phyloP scores from a whole-genome alignment of 768 basidiomycete genomes.

The Lactifluus piperatus region DNA sequence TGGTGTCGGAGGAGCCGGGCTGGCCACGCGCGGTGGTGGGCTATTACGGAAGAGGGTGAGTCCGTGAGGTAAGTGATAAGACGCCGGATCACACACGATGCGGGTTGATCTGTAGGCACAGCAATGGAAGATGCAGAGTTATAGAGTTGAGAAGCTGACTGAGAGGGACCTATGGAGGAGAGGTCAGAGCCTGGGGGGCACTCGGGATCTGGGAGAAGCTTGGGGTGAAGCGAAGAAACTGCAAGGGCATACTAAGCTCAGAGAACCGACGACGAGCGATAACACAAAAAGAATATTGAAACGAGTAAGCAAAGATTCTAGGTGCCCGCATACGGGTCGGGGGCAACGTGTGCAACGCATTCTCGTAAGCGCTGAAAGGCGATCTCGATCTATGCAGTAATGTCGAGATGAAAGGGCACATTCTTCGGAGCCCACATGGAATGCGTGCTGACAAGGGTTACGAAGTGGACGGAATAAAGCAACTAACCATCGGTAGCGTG shows the following conservation, averaged over 20 bases:
- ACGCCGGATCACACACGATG: conserved; percentile 3
- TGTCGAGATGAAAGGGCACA: background rate
- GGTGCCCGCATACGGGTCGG: background rate
- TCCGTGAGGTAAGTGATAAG: background rate
- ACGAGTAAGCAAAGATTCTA: background rate
- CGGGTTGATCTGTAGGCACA: conserved; percentile 8
- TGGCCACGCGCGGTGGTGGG: background rate
- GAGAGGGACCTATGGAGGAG: conserved; percentile 67
- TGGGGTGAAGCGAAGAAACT: conserved; percentile 5
- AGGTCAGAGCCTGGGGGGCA: conserved; percentile 36
- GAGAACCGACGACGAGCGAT: background rate
- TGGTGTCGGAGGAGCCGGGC: conserved; percentile 15
- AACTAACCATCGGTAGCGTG: conserved; percentile 24
- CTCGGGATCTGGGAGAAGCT: conserved; percentile 8
- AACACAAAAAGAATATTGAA: background rate
- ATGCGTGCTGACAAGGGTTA: conserved; percentile 3
- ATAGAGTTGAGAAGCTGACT: conserved; percentile 60
- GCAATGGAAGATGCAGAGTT: conserved; percentile 8
- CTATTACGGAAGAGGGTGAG: background rate
- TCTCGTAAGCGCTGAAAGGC: background rate
- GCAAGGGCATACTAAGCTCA: conserved; percentile 15
- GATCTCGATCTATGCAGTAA: background rate
- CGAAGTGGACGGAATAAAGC: background rate
- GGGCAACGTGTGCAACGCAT: background rate
- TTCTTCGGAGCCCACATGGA: background rate